Conservation (phyloP, 73 alveolate species). For the Durusdinium trenchii region DNA sequence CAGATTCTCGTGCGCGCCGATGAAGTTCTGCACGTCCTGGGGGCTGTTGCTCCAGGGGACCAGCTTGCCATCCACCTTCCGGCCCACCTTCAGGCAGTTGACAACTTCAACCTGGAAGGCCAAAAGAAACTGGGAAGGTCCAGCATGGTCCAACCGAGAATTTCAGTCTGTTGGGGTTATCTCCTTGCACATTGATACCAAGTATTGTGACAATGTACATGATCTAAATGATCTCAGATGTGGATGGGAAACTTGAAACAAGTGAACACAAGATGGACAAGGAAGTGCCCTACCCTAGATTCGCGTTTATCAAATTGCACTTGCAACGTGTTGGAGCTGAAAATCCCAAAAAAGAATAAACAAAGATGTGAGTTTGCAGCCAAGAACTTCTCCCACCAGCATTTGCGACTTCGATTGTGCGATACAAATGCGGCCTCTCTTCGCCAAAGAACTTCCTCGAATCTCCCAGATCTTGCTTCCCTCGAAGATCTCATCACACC, state of each 20-base stretch:
- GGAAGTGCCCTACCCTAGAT: too few relatives aligned
- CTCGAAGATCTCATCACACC: slow-evolving; percentile 48
- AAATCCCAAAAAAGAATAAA: background rate
- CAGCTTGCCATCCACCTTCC: slow-evolving; percentile 28
- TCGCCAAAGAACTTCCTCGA: slow-evolving; percentile 21
- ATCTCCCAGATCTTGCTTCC: slow-evolving; percentile 72
- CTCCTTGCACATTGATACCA: background rate
- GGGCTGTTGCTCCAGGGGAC: slow-evolving; percentile 24
- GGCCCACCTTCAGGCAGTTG: slow-evolving; percentile 63
- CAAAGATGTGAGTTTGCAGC: background rate
- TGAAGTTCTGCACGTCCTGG: background rate
- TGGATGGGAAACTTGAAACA: background rate
- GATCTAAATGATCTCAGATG: background rate
- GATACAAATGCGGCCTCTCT: slow-evolving; percentile 63
- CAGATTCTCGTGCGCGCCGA: slow-evolving; percentile 37
- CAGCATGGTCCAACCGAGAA: too few relatives aligned
- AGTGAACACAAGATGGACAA: too few relatives aligned
- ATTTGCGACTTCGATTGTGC: slow-evolving; percentile 33
- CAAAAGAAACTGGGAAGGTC: background rate
- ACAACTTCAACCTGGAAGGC: slow-evolving; percentile 37
- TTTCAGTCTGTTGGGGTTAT: background rate
- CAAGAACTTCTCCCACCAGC: slow-evolving; percentile 35
- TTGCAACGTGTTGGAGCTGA: background rate
- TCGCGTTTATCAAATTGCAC: background rate
- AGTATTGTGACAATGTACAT: too few relatives aligned